Evolutionary conservation across 176 grass and related monocot genomes (phyloP), one percentile per base, ranked within the genome.

Genomic region (Panicum miliaceum): DNA sequence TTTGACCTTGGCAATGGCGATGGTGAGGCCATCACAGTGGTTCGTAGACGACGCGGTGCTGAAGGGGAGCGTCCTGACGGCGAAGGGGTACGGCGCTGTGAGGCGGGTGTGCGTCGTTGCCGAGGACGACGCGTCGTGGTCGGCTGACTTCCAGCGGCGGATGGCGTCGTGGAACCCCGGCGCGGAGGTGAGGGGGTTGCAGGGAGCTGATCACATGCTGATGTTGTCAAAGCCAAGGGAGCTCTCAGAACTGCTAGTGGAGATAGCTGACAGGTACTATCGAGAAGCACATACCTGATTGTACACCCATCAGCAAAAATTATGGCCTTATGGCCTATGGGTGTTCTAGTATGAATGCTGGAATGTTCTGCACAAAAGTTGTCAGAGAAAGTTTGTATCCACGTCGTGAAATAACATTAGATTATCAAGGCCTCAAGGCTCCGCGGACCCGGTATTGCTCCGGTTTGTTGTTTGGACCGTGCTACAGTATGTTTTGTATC

Each of bases 161-260:
- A 85, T 92, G 75, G 79, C 71, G 7, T 64, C 88, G 41, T 75
- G 62, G 48, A 80, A 58, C 43, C 84, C 84, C 4, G 80, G 71
- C 43, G 53, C 64, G 10, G 75, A 87, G 41, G 81, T 89, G 22
- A 85, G 26, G 68, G 18, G 16, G 12, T 34, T 93, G 4, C 64
- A 71, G 52, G 81, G 57, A 64, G 77, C 88, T 3, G 88, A 85
- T 64, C 91, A 93, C 73, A 93, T 80, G 85, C 57, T 51, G 2
- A 93, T 93, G 88, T 5, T 88, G 13, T 93, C 91, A 3, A 67
- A 57, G 45, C 65, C 88, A 4, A 68, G 50, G 13, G 85, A 88
- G 26, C 38, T 90, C n/a, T 82, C 52, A 18, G 22, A 82, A 6
- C 59, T 69, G 12, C 71, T 93, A 0, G 4, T 73, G 13, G 78